Evolutionary conservation across 2,329 filamentous ascomycete genomes (phyloP), one percentile per base, ranked within the genome.

Genomic region (Apiospora arundinis): DNA sequence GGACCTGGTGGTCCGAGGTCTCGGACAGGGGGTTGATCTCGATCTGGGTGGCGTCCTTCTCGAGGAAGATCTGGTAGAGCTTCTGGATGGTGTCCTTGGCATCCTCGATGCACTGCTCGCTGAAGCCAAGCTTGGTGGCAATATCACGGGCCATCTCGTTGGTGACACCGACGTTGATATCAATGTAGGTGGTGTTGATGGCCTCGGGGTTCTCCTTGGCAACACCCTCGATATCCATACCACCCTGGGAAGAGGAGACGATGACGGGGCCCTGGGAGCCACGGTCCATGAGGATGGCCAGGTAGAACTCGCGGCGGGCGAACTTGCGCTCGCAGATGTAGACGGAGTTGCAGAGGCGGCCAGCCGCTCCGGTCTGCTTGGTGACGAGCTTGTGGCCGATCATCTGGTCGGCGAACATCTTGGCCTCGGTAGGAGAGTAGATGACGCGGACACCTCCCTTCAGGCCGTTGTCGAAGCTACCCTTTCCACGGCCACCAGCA

Each of bases 301-400:
- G 92, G 89, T 99, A 99, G 88, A 99, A 99, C 86, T 99, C 96
- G 82, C 96, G 93, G 77, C 96, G 95, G 78, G 96, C 96, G 81
- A 98, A 99, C 89, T 99, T 99, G 90, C 96, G 95, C 90, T 99
- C 96, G 86, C 95, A 97, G 83, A 99, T 98, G 89, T 97, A 98
- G 82, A 99, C 96, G 75, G 95, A 90, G 85, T 93, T 98, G 90
- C 96, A 99, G 82, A 97, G 91, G 83, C 96, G 94, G 81, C 96
- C 96, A 78, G 85, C 90, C 78, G 95, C 94, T 83, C 96, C 96
- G 72, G 96, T 99, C 89, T 99, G 96, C 91, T 99, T 99, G 84
- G 96, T 99, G 86, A 99, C 91, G 85, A 99, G 94, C 87, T 98
- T 98, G 88, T 99, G 95, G 82, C 96, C 96, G 85, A 99, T 98